Base-by-base conservation (phyloP, 23 red algal genomes). In the Gracilaria domingensis region DNA sequence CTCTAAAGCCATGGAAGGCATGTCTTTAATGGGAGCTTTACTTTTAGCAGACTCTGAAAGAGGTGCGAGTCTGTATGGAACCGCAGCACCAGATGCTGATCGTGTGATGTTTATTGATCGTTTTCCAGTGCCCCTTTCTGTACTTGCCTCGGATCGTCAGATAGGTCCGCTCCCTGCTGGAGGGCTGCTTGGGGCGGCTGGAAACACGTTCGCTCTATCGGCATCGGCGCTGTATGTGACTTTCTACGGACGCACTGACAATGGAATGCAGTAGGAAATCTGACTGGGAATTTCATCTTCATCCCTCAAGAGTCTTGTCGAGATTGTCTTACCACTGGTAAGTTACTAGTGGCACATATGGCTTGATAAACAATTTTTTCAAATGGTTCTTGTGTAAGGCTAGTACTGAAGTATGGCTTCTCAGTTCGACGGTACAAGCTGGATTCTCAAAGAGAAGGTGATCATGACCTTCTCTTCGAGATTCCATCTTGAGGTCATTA, bases 121-220 rank as follows among this genome's bases (percentile, higher is more conserved):
- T 16, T 90, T 90, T 81, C 73, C 73, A 45, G 87, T 90, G 29
- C 73, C 73, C 8, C 49, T 79, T 28, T 51, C 71, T 49, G 61
- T 71, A 24, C 48, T 81, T 49, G 39, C 87, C 12, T 90, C 87
- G 45, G 37, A 90, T 24, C 56, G 74, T 47, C 87, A 90, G 45
- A 90, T 90, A 42, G 87, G 87, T 61, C 87, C 87, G 13, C 74
- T 90, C 38, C 84, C 84, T 17, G 66, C 84, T 28, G 84, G 84
- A 30, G 84, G 84, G 21, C 36, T 88, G 12, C 36, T 88, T 6
- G 84, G 84, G 7, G 48, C 66, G 4, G 84, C 84, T n/a, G 84
- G 84, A 24, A 78, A 88, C 39, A 58, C 66, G 6, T 88, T 88
- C 66, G 8, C 48, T 8, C 66, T 88, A 33, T 78, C 69, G 13